Base-by-base conservation (phyloP, 306 rosid genomes). In the Trifolium pratense region DNA sequence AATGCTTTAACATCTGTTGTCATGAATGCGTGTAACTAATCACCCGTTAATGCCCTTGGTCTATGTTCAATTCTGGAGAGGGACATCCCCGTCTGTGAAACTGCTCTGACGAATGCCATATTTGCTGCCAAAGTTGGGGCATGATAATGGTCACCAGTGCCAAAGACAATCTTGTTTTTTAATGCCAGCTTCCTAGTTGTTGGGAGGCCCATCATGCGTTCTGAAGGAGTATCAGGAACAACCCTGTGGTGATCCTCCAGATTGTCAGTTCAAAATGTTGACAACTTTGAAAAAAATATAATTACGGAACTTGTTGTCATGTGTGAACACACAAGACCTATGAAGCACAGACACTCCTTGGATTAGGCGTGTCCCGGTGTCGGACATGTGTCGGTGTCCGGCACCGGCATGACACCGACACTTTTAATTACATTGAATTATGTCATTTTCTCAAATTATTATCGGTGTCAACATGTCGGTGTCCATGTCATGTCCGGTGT, bases 71-170 rank as follows among this genome's bases (percentile, higher is more conserved):
- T 82, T 37, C 91, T 85, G 72, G 80, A 84, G 76, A 94, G 88
- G 69, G 98, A 91, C 97, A 91, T 88, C 78, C 96, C 98, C 3
- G 95, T 90, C 75, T 91, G 98, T 8, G 98, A 89, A 81, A 94
- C 81, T 66, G 98, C 98, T 78, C 97, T 81, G 53, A 83, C 96
- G 74, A 91, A 94, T 17, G 92, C 93, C 97, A 94, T 91, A 80
- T 94, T 94, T 29, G 98, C 98, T 12, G 96, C 88, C 63, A 89
- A 77, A 76, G 97, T 91, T 18, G 97, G 94, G 77, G 96, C 94
- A 56, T 58, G 84, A 90, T 94, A 94, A 74, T 75, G 66, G 84
- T 91, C 98, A 45, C 98, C 97, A 0, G 98, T 94, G 70, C 97
- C 98, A 79, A 91, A 94, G 65, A 83, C 88, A 75, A 91, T 46